phyloP scores from a whole-genome alignment of 2,329 filamentous ascomycete species.

The Colletotrichum costaricense region DNA sequence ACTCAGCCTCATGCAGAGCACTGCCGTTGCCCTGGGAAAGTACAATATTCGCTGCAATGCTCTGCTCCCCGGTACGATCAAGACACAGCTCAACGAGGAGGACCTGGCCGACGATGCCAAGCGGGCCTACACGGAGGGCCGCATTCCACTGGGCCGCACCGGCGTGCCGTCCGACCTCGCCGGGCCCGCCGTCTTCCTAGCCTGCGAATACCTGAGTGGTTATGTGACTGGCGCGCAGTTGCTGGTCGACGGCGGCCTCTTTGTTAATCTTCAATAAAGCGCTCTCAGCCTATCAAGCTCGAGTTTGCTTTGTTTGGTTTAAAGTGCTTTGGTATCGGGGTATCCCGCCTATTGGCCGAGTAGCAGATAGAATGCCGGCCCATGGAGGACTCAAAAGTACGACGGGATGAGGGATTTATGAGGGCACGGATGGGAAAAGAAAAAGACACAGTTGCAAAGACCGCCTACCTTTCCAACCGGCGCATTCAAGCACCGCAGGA shows the following conservation, averaged over 20 bases:
- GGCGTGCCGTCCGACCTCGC: constrained; percentile 80
- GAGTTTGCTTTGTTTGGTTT: background rate
- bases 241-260: constrained; percentile 88
- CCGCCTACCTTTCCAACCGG: background rate
- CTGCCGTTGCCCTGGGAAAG: constrained; percentile 80
- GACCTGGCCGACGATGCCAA: constrained; percentile 81
- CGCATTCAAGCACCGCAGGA: constrained; percentile 2
- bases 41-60: constrained; percentile 86
- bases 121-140: constrained; percentile 80
- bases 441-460: constrained; percentile 3
- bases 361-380: background rate
- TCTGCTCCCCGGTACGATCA: constrained; percentile 83
- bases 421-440: background rate
- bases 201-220: constrained; percentile 79
- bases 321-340: background rate
- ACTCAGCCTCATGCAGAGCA: constrained; percentile 83
- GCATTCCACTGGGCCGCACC: constrained; percentile 83
- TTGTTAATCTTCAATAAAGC: constrained; percentile 84
- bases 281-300: background rate
- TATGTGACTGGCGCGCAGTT: constrained; percentile 88
- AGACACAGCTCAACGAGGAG: constrained; percentile 85
- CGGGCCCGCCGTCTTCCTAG: constrained; percentile 87
- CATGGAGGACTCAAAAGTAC: background rate
- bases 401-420: background rate
- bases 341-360: background rate